Conservation (phyloP, 2,329 filamentous ascomycete genomes). For the Penicillium sp. region DNA sequence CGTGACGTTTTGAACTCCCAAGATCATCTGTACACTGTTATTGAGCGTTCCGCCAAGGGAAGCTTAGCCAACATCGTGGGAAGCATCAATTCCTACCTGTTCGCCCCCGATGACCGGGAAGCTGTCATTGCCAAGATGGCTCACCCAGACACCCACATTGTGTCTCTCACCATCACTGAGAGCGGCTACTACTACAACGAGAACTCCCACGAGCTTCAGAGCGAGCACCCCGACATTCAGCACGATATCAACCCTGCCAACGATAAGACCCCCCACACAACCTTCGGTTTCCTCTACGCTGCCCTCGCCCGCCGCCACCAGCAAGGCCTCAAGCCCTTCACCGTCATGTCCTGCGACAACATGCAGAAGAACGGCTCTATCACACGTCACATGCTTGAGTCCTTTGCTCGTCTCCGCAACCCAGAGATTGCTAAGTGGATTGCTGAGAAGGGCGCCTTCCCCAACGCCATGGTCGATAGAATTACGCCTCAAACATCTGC, state of each 20-base stretch:
- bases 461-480: slow-evolving; percentile 59
- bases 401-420: slow-evolving; percentile 53
- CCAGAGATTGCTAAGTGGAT: slow-evolving; percentile 55
- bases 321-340: slow-evolving; percentile 55
- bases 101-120: slow-evolving; percentile 54
- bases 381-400: slow-evolving; percentile 54
- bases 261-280: slow-evolving; percentile 48
- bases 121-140: slow-evolving; percentile 59
- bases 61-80: slow-evolving; percentile 53
- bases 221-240: slow-evolving; percentile 53
- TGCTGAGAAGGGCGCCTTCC: slow-evolving; percentile 51
- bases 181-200: slow-evolving; percentile 62
- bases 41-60: slow-evolving; percentile 57
- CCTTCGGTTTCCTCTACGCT: slow-evolving; percentile 57
- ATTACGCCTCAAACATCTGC: slow-evolving; percentile 56
- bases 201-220: slow-evolving; percentile 56
- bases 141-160: slow-evolving; percentile 56
- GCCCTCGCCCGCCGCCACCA: slow-evolving; percentile 51
- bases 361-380: slow-evolving; percentile 61
- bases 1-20: slow-evolving; percentile 53
- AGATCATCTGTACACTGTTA: slow-evolving; percentile 57
- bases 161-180: slow-evolving; percentile 59
- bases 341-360: slow-evolving; percentile 59
- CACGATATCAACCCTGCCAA: slow-evolving; percentile 49
- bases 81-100: slow-evolving; percentile 57